These are phyloP conservation scores for Aspergillus baeticus DNA, from an alignment of 495 filamentous ascomycete genomes.

Conservation along the genomic window DNA sequence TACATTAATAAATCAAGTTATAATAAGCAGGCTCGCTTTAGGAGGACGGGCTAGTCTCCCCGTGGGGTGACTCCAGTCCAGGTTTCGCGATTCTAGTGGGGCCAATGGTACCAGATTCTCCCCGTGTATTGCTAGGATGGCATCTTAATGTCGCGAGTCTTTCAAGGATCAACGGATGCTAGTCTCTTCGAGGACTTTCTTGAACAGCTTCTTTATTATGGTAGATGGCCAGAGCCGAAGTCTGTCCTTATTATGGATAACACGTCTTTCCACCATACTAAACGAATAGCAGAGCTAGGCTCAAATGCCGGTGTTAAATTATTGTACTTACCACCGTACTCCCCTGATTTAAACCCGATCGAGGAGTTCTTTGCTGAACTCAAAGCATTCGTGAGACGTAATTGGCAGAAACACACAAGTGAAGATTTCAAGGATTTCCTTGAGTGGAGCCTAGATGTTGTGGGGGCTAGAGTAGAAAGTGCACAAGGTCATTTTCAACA, in stretches of 20 bases:
- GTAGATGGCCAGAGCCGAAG: constrained; percentile 34
- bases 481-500: constrained; percentile 30
- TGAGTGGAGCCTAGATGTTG: constrained; percentile 23
- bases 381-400: constrained; percentile 20
- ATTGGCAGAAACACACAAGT: constrained; percentile 31
- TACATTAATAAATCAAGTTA: constrained; percentile 36
- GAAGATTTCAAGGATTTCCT: constrained; percentile 33
- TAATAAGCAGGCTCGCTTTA: constrained; percentile 29
- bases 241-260: constrained; percentile 41
- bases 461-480: constrained; percentile 21
- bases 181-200: constrained; percentile 41
- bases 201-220: constrained; percentile 38
- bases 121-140: constrained; percentile 41
- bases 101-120: constrained; percentile 36
- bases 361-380: constrained; percentile 25
- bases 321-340: constrained; percentile 28
- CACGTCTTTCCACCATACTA: constrained; percentile 37
- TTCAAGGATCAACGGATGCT: constrained; percentile 37
- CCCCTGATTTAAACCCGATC: constrained; percentile 31
- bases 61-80: constrained; percentile 31
- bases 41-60: constrained; percentile 32
- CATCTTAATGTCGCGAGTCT: constrained; percentile 33
- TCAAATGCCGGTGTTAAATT: constrained; percentile 36
- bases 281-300: constrained; percentile 33
- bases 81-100: constrained; percentile 29